These are phyloP conservation scores for Botrytis squamosa DNA, from an alignment of 2,329 filamentous ascomycete species.

Conservation along the genomic window DNA sequence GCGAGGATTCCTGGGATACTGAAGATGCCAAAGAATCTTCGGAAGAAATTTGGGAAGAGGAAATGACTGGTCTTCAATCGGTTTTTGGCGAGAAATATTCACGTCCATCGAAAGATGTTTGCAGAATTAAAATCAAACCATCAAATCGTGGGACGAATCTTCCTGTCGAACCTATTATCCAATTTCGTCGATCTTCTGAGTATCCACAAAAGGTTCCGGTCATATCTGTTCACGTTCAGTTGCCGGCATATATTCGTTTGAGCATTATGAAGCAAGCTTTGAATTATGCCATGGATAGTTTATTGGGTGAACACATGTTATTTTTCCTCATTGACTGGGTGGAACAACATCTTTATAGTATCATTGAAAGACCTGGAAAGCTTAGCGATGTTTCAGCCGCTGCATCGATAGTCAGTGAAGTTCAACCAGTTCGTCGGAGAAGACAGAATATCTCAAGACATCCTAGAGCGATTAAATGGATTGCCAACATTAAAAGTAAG, in stretches of 20 bases:
- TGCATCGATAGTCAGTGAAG: conserved; percentile 62
- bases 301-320: conserved; percentile 84
- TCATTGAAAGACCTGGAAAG: conserved; percentile 80
- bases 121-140: conserved; percentile 65
- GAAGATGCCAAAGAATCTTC: conserved; percentile 50
- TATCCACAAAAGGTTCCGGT: conserved; percentile 72
- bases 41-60: conserved; percentile 76
- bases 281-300: conserved; percentile 64
- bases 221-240: conserved; percentile 64
- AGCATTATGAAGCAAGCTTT: conserved; percentile 80
- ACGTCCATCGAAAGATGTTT: conserved; percentile 59
- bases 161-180: conserved; percentile 55
- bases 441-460: conserved; percentile 44
- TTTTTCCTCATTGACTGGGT: conserved; percentile 91
- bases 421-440: conserved; percentile 32
- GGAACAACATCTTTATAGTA: conserved; percentile 76
- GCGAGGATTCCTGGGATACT: conserved; percentile 39
- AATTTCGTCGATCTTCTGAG: conserved; percentile 68
- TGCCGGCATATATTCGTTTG: conserved; percentile 91
- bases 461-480: conserved; percentile 63
- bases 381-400: conserved; percentile 82
- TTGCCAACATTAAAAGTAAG: conserved; percentile 56
- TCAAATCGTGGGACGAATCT: conserved; percentile 52
- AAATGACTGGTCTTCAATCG: conserved; percentile 78
- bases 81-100: conserved; percentile 78